Conservation (phyloP, 805 yeast species). For the Torulaspora maleeae region DNA sequence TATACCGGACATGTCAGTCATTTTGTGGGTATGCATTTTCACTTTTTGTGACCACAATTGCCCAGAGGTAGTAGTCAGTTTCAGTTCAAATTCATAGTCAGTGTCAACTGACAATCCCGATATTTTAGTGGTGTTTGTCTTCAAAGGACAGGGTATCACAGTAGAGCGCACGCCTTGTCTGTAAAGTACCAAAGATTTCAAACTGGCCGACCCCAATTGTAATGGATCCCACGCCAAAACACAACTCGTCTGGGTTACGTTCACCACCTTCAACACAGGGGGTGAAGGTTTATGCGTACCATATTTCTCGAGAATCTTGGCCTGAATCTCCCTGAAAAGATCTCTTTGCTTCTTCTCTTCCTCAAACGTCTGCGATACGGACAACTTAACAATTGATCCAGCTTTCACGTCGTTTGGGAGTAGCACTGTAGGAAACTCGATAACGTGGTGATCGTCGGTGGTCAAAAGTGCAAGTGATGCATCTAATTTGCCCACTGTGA, state of each 20-base stretch:
- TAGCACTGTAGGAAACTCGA: conserved; percentile 93
- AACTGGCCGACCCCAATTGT: conserved; percentile 73
- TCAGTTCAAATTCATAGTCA: conserved; percentile 70
- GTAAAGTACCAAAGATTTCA: conserved; percentile 71
- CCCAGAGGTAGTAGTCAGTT: conserved; percentile 89
- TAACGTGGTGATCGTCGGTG: conserved; percentile 87
- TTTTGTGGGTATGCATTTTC: conserved; percentile 79
- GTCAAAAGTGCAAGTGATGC: conserved; percentile 88
- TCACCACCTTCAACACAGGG: conserved; percentile 66
- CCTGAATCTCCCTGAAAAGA: conserved; percentile 62
- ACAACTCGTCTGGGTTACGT: conserved; percentile 90
- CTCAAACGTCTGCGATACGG: conserved; percentile 69
- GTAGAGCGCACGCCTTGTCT: conserved; percentile 56
- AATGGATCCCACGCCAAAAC: conserved; percentile 92
- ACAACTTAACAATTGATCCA: conserved; percentile 84
- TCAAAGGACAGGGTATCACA: conserved; percentile 81
- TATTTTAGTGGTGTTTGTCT: conserved; percentile 75
- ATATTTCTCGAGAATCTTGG: conserved; percentile 63
- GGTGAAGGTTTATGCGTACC: conserved; percentile 66
- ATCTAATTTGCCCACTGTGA: conserved; percentile 93
- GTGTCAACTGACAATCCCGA: conserved; percentile 90
- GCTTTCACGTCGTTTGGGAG: conserved; percentile 87
- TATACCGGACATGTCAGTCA: conserved; percentile 93
- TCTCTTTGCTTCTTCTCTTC: conserved; percentile 58
- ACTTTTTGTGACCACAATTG: conserved; percentile 61